Base-by-base conservation (phyloP, 371 early-diverging fungal genomes). In the Dinochytrium kinnereticum region DNA sequence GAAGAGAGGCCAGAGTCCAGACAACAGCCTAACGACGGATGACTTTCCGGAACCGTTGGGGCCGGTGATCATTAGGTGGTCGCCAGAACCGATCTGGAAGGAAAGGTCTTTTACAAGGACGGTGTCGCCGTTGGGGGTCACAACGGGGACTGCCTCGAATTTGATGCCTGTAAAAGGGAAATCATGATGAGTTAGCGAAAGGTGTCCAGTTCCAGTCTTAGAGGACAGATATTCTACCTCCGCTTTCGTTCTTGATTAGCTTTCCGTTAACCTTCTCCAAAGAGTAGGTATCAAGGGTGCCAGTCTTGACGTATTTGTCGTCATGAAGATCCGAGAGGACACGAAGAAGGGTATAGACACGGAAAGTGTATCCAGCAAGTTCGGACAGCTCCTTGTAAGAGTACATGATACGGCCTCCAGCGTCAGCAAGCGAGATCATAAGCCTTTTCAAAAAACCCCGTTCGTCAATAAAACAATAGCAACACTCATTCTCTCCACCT, bases 401-500 rank as follows among this genome's bases (percentile, higher is more conserved):
- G 78, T 92, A 94, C 94, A 95, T 93, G 85, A 95, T 90, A 65
- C 96, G 90, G 37, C 96, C 96, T 80, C 94, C 94, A 21, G 96
- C 96, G 83, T 95, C 96, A 0, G 94, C 94, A 37, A 94, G 83
- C 1, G 91, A 90, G 75, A 94, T 86, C 90, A 95, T 89, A 55
- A 81, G 68, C 68, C 80, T 80, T 64, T 44, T 26, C 51, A 37
- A 55, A 28, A 61, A 61, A 10, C 1, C 50, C 50, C 31, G 31
- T 1, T 68, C 68, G 34, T 21, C 77, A 59, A 0, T 31, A 53
- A 49, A 34, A n/a, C n/a, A 33, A 28, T 26, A 30, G 39, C 21
- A 69, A 28, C 39, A 0, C 0, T 2, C 0, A 24, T n/a, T n/a
- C 68, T 55, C 33, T 64, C 24, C 37, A 78, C 80, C 82, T 61